A percentile compares a stretch with the other conserved stretches of the same genome.
phyloP scores from a whole-genome alignment of 257 asterid genomes.

The Ajuga chamaepitys region DNA sequence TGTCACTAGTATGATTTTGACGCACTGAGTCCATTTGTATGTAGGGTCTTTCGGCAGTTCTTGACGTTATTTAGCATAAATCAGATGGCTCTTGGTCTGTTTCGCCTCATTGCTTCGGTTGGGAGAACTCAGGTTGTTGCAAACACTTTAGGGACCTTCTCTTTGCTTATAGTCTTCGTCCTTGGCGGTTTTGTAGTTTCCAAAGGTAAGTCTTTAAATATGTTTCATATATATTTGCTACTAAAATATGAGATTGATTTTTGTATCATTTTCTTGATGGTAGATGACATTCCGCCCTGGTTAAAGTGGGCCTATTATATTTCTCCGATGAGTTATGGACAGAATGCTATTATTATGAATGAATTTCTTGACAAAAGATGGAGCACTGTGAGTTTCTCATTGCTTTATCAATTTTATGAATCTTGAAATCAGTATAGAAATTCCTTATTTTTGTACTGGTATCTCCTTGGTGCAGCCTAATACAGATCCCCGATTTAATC shows the following conservation, averaged over 20 bases:
- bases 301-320: constrained; percentile 41
- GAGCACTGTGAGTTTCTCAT: constrained; percentile 34
- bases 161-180: constrained; percentile 29
- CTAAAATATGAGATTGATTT: not conserved
- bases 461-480: constrained; percentile 35
- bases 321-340: constrained; percentile 56
- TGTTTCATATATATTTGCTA: not conserved
- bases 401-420: not conserved
- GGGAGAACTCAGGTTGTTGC: constrained; percentile 47
- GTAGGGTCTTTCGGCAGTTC: constrained; percentile 41
- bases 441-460: not conserved
- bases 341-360: constrained; percentile 39
- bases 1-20: not conserved
- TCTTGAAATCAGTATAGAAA: not conserved
- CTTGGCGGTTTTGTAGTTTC: constrained; percentile 49
- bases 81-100: constrained; percentile 42
- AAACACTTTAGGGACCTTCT: constrained; percentile 34
- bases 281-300: constrained; percentile 40
- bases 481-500: constrained; percentile 30
- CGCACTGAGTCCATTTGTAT: not conserved
- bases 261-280: constrained; percentile 1
- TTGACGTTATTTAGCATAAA: constrained; percentile 31
- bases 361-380: constrained; percentile 51
- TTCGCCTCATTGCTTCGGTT: constrained; percentile 36
- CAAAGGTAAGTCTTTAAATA: constrained; percentile 24